phyloP scores from a whole-genome alignment of 179 eudicot genomes.

The Amaranthus tricolor region DNA sequence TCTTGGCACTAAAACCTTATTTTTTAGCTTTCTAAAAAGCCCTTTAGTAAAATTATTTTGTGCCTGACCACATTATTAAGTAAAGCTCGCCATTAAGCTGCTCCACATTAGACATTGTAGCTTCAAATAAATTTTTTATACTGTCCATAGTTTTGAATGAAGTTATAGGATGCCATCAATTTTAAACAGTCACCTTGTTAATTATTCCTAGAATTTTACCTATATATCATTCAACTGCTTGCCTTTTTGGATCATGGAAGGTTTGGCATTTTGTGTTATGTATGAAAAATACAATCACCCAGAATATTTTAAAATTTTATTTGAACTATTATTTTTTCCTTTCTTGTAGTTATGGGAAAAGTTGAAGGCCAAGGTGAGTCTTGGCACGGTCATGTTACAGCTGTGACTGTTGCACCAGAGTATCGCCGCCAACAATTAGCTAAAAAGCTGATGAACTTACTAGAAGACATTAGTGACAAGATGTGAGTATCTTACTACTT shows the following conservation, averaged over 20 bases:
- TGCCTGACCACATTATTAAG: not conserved
- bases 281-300: not conserved
- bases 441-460: constrained; percentile 81
- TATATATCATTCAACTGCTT: not conserved
- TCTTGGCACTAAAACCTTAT: too few species aligned
- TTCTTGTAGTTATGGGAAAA: constrained; percentile 87
- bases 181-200: not conserved
- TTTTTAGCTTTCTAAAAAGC: not conserved
- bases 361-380: constrained; percentile 99
- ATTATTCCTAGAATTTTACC: not conserved
- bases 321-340: not conserved
- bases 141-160: not conserved
- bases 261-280: not conserved
- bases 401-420: constrained; percentile 93
- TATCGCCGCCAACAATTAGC: constrained; percentile 89
- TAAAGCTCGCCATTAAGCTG: too few species aligned
- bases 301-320: not conserved
- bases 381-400: constrained; percentile 99
- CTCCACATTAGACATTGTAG: not conserved
- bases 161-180: not conserved
- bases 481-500: constrained; percentile 52
- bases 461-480: constrained; percentile 84
- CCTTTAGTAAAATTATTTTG: not conserved
- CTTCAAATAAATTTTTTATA: not conserved
- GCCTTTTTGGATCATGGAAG: not conserved